phyloP scores from a whole-genome alignment of 306 rosid species.

The barrel medic (Medicago truncatula) region DNA sequence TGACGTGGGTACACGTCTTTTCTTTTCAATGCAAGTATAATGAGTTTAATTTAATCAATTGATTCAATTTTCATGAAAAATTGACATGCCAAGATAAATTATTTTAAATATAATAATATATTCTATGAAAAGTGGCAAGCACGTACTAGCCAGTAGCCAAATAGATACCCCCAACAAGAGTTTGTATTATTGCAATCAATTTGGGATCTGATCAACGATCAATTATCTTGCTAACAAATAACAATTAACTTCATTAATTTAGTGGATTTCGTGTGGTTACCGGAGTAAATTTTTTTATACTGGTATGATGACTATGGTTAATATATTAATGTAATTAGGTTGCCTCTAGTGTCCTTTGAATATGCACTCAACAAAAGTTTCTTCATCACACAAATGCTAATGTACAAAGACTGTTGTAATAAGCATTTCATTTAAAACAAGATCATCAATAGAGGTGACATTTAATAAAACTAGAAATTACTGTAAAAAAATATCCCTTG shows the following conservation, averaged over 20 bases:
- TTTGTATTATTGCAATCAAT: conserved; percentile 41
- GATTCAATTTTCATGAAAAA: conserved; percentile 13
- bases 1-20: conserved; percentile 32
- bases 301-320: not conserved
- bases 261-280: conserved; percentile 3
- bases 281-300: not conserved
- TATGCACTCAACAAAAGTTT: not conserved
- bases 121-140: conserved; percentile 26
- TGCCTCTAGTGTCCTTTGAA: not conserved
- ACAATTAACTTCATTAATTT: conserved; percentile 28
- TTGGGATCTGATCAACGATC: conserved; percentile 29
- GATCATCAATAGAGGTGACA: too few species aligned
- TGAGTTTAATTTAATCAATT: not conserved
- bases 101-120: not conserved
- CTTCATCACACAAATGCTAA: too few species aligned
- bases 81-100: conserved; percentile 8
- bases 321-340: not conserved
- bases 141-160: conserved; percentile 25
- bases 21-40: not conserved
- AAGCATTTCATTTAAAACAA: too few species aligned
- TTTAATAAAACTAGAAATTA: too few species aligned
- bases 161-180: conserved; percentile 41
- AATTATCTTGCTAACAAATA: conserved; percentile 12
- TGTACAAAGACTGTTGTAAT: too few species aligned
- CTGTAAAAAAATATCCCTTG: too few species aligned